Percentiles rank a stretch among this genome's conserved stretches.
Conservation (phyloP, 2,329 filamentous ascomycete genomes). For the Claviceps digitariae region DNA sequence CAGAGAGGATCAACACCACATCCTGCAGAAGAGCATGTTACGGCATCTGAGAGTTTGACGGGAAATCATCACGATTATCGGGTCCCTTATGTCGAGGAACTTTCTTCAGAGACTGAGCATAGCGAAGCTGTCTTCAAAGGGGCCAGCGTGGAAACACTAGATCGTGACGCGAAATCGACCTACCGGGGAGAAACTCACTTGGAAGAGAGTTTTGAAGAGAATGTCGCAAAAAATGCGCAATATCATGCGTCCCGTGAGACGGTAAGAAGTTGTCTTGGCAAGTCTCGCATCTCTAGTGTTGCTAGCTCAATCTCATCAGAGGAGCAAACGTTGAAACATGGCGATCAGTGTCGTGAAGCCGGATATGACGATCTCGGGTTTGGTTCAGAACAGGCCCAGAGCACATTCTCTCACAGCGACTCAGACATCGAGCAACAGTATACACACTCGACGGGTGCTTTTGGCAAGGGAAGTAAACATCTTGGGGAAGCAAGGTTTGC, state of each 20-base stretch:
- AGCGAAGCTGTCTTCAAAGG: neutral
- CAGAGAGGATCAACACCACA: slow-evolving; percentile 11
- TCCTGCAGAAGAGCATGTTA: neutral
- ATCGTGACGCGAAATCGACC: neutral
- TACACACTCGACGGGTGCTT: neutral
- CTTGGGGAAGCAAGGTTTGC: neutral
- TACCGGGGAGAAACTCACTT: neutral
- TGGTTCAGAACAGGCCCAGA: neutral
- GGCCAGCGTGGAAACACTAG: neutral
- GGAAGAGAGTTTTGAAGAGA: neutral
- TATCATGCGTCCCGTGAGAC: neutral
- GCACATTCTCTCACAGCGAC: neutral
- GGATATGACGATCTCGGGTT: neutral
- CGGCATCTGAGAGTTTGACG: neutral
- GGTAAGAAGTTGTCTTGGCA: neutral
- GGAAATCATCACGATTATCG: slow-evolving; percentile 5
- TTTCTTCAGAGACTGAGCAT: neutral
- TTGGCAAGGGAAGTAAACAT: neutral
- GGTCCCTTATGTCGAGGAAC: slow-evolving; percentile 9
- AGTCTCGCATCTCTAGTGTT: neutral
- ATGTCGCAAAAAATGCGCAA: neutral
- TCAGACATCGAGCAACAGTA: neutral
- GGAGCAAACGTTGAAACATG: neutral
- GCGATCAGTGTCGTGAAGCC: neutral
- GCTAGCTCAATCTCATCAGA: neutral